These are phyloP conservation scores for Cercospora nicotianae DNA, from an alignment of 2,329 filamentous ascomycete species.

Conservation along the genomic window DNA sequence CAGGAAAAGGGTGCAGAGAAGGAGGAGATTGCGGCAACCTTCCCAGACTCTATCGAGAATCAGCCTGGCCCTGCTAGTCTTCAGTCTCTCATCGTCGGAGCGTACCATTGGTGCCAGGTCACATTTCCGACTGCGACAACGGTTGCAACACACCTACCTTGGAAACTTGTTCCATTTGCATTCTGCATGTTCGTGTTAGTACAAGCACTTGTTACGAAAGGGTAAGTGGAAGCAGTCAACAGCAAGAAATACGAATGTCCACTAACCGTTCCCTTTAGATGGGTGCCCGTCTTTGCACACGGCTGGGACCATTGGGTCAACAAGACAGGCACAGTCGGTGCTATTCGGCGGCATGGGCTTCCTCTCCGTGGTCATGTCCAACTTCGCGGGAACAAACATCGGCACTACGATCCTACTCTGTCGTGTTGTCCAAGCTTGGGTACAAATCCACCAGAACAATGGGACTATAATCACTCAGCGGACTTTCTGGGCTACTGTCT, in stretches of 20 bases:
- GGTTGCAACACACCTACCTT: conserved; percentile 65
- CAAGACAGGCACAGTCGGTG: conserved; percentile 67
- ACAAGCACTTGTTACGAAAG: conserved; percentile 69
- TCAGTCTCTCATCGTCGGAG: conserved; percentile 49
- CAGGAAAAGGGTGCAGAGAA: not conserved
- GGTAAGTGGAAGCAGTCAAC: conserved; percentile 33
- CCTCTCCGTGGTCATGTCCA: conserved; percentile 58
- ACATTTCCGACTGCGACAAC: conserved; percentile 70
- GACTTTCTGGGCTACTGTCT: conserved; percentile 72
- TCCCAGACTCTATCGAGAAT: conserved; percentile 10
- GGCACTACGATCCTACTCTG: conserved; percentile 72
- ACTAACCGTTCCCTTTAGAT: conserved; percentile 35
- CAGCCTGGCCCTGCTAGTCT: conserved; percentile 48
- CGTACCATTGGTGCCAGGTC: conserved; percentile 62
- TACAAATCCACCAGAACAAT: conserved; percentile 55
- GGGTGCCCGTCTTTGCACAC: conserved; percentile 70
- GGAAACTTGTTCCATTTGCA: conserved; percentile 68
- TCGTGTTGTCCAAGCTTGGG: conserved; percentile 69
- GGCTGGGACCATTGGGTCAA: conserved; percentile 73
- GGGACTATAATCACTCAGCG: conserved; percentile 58
- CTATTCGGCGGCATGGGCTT: conserved; percentile 74
- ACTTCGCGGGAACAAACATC: conserved; percentile 78
- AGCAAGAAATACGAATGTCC: not conserved
- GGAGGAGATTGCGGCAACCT: conserved; percentile 1
- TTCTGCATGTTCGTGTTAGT: conserved; percentile 75